These are phyloP conservation scores for Wickerhamiella siamensis DNA, from an alignment of 805 yeast species.

Conservation along the genomic window DNA sequence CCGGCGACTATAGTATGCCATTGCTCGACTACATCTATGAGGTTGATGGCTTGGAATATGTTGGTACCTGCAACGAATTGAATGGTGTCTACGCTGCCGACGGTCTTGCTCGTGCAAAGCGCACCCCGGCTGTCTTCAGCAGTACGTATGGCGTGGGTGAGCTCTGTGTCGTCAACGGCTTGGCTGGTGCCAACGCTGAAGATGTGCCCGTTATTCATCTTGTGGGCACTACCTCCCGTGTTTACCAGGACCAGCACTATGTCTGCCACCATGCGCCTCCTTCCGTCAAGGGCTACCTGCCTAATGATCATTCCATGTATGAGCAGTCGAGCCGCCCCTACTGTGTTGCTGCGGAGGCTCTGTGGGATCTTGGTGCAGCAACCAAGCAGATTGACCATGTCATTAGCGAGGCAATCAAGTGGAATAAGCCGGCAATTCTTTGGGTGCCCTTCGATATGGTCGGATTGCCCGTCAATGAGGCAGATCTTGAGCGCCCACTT, in stretches of 20 bases:
- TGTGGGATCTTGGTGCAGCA: conserved; percentile 34
- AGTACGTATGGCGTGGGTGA: conserved; percentile 89
- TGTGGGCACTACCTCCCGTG: conserved; percentile 56
- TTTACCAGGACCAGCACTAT: conserved; percentile 25
- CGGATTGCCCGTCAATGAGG: conserved; percentile 29
- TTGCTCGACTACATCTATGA: conserved; percentile 28
- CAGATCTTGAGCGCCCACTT: conserved; percentile 26
- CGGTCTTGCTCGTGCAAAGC: conserved; percentile 61
- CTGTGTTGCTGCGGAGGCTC: conserved; percentile 41
- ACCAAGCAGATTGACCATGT: conserved; percentile 55
- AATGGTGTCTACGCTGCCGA: conserved; percentile 86
- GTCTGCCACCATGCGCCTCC: conserved; percentile 30
- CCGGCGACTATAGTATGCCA: conserved; percentile 33
- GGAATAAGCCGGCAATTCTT: conserved; percentile 69
- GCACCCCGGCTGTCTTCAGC: conserved; percentile 48
- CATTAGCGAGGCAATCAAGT: conserved; percentile 37
- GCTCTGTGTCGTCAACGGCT: conserved; percentile 67
- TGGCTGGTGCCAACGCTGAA: conserved; percentile 74
- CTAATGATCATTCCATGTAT: conserved; percentile 56
- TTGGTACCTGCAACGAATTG: conserved; percentile 78
- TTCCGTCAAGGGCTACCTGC: conserved; percentile 20
- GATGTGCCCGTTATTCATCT: conserved; percentile 66
- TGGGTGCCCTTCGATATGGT: conserved; percentile 63
- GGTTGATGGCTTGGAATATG: conserved; percentile 43
- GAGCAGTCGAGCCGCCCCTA: conserved; percentile 44